Conservation (phyloP, 768 basidiomycete genomes). For the Podaxis sp. region DNA sequence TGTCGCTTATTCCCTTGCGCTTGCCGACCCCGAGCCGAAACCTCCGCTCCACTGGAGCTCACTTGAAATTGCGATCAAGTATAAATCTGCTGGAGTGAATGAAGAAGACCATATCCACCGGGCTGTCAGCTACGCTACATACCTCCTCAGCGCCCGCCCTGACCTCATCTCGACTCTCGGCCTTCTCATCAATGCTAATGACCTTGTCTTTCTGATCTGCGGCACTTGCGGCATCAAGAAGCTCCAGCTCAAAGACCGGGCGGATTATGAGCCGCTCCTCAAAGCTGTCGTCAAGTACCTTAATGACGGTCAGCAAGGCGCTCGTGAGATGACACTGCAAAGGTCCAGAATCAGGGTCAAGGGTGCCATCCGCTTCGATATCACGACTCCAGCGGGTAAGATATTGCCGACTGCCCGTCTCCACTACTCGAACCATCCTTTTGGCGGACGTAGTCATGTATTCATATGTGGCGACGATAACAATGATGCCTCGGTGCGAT, state of each 20-base stretch:
- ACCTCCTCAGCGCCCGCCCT: slow-evolving; percentile 2
- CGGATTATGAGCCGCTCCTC: not conserved
- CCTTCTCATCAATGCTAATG: not conserved
- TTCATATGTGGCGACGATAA: not conserved
- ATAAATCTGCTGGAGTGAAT: not conserved
- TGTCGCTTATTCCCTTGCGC: too few relatives aligned
- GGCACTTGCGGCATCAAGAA: not conserved
- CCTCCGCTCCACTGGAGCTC: not conserved
- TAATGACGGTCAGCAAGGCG: not conserved
- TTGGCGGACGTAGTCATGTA: not conserved
- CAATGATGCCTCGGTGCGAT: not conserved
- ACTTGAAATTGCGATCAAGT: slow-evolving; percentile 1
- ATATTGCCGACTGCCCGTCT: not conserved
- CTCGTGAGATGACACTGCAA: not conserved
- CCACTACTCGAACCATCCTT: not conserved
- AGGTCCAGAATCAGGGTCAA: too few relatives aligned
- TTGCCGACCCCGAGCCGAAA: too few relatives aligned
- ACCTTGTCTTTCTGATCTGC: not conserved
- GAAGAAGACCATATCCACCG: not conserved
- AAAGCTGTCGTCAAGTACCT: not conserved
- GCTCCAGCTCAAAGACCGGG: not conserved
- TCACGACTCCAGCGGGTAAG: too few relatives aligned
- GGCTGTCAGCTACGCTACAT: not conserved
- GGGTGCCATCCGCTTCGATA: too few relatives aligned
- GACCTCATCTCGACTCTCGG: not conserved